These are phyloP conservation scores for Didymellaceae sp. DNA, from an alignment of 2,329 filamentous ascomycete species.

Conservation along the genomic window DNA sequence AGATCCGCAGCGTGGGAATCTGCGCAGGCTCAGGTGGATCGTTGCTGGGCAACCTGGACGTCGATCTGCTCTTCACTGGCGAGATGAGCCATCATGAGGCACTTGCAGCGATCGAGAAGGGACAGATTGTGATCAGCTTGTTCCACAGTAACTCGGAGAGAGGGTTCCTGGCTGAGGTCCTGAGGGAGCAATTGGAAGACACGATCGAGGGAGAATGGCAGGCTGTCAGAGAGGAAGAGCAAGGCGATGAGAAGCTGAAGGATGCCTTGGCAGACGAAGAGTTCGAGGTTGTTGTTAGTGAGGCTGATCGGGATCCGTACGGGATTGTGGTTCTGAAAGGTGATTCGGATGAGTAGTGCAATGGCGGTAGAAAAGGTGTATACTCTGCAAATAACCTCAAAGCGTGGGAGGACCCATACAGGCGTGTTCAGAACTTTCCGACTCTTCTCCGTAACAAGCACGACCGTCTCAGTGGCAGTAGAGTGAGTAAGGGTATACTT, in stretches of 20 bases:
- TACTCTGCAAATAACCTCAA: neutral
- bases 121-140: constrained; percentile 79
- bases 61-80: constrained; percentile 86
- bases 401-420: too few species aligned
- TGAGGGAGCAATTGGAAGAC: constrained; percentile 70
- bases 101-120: constrained; percentile 82
- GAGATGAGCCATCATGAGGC: constrained; percentile 95
- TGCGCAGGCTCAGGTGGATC: constrained; percentile 88
- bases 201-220: constrained; percentile 65
- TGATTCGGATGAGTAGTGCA: constrained; percentile 24
- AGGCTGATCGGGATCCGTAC: constrained; percentile 86
- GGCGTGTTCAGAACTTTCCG: too few species aligned
- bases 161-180: constrained; percentile 74
- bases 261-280: constrained; percentile 61
- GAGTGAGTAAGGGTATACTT: too few species aligned
- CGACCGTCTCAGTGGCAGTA: too few species aligned
- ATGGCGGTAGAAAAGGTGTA: too few species aligned
- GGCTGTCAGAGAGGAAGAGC: constrained; percentile 52
- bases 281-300: constrained; percentile 75
- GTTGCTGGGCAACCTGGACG: constrained; percentile 71
- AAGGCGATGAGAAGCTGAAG: constrained; percentile 50
- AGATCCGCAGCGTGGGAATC: constrained; percentile 75
- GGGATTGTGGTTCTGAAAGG: constrained; percentile 61
- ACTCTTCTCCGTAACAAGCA: too few species aligned
- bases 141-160: constrained; percentile 96